Evolutionary conservation across 2,329 filamentous ascomycete species (phyloP).

Genomic region (Purpureocillium lavendulum): DNA sequence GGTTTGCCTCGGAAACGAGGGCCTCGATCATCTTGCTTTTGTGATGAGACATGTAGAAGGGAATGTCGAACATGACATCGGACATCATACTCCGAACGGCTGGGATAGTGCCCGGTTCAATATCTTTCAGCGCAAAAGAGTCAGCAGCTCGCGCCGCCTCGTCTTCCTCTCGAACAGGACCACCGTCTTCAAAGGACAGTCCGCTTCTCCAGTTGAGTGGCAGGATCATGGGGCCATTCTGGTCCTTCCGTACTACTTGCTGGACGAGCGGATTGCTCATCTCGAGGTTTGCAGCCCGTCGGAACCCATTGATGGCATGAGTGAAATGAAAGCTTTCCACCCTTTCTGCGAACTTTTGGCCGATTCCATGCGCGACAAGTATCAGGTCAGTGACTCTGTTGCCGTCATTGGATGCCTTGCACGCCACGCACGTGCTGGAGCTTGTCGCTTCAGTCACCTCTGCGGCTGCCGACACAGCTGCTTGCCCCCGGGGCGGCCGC

Average conservation of each 20-base stretch:
- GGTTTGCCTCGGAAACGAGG: conserved; percentile 82
- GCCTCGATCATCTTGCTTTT: conserved; percentile 92
- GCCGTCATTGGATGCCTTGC: conserved; percentile 53
- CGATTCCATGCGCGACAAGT: conserved; percentile 89
- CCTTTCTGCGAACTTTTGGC: conserved; percentile 88
- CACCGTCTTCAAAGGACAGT: conserved; percentile 77
- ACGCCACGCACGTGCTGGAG: conserved; percentile 41
- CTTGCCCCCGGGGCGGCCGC: conserved; percentile 8
- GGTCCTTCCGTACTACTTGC: conserved; percentile 63
- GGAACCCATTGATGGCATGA: conserved; percentile 86
- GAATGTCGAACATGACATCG: conserved; percentile 97
- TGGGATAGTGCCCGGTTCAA: conserved; percentile 83
- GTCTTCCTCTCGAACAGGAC: conserved; percentile 47
- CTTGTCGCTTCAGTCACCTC: conserved; percentile 20
- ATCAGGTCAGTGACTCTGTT: conserved; percentile 79
- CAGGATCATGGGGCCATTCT: conserved; percentile 87
- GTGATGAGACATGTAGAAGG: conserved; percentile 94
- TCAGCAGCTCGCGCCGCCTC: conserved; percentile 45
- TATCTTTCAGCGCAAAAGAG: conserved; percentile 68
- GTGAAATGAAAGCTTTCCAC: conserved; percentile 98
- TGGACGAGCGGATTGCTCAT: conserved; percentile 67
- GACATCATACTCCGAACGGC: conserved; percentile 90
- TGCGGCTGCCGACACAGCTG: conserved; percentile 14
- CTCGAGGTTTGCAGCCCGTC: conserved; percentile 79
- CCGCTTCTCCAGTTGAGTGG: conserved; percentile 91